Evolutionary conservation across 2,329 filamentous ascomycete species (phyloP).

Genomic region (Fragosphaeria purpurea): DNA sequence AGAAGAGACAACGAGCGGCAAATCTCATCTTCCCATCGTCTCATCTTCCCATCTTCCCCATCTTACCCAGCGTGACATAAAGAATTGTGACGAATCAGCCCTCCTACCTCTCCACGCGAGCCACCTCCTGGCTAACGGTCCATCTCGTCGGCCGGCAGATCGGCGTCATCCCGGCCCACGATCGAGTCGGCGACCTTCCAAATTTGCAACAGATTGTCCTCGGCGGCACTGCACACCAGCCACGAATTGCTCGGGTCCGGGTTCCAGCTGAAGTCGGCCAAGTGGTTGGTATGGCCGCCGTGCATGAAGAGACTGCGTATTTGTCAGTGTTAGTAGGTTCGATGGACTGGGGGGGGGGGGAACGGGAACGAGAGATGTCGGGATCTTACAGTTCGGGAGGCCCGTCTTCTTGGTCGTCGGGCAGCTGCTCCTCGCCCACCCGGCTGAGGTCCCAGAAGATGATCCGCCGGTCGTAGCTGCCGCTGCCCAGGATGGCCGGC

Average conservation of each 20-base stretch:
- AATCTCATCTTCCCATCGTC: no score
- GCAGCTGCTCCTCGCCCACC: slow-evolving; percentile 86
- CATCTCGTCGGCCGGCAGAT: slow-evolving; percentile 67
- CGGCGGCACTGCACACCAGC: slow-evolving; percentile 89
- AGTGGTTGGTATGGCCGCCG: slow-evolving; percentile 91
- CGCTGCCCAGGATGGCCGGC: slow-evolving; percentile 77
- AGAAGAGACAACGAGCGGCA: no score
- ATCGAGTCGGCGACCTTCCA: slow-evolving; percentile 82
- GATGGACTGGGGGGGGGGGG: not conserved
- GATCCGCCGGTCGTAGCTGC: slow-evolving; percentile 84
- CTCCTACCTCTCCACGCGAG: no score
- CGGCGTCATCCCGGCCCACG: slow-evolving; percentile 65
- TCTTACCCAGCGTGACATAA: no score
- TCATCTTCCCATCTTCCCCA: no score
- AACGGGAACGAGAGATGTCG: slow-evolving; percentile 29
- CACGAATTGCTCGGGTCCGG: slow-evolving; percentile 88
- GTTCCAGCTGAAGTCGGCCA: slow-evolving; percentile 98
- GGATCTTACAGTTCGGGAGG: slow-evolving; percentile 70
- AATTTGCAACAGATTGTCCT: slow-evolving; percentile 93
- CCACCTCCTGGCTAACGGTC: slow-evolving; percentile 45
- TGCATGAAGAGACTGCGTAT: slow-evolving; percentile 80
- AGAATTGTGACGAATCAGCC: no score
- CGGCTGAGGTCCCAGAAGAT: slow-evolving; percentile 94
- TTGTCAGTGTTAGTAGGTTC: no score
- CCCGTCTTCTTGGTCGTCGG: slow-evolving; percentile 90